These are phyloP conservation scores for Dillenia suffruticosa DNA, from an alignment of 164 flowering plant species.

Conservation along the genomic window DNA sequence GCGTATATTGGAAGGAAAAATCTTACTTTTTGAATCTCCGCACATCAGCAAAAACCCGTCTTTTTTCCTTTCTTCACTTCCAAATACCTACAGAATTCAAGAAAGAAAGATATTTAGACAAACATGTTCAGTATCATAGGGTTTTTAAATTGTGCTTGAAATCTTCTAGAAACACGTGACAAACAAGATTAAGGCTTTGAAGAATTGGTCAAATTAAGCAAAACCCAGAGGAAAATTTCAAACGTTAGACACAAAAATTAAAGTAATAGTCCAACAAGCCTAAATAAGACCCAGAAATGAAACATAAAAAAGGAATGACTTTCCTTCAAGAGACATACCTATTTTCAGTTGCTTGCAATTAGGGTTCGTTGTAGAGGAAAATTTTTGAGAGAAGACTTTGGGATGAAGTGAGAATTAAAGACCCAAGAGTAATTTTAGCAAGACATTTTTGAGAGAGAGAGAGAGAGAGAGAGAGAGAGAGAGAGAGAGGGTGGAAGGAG, in stretches of 20 bases:
- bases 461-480: neutral
- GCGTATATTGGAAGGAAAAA: constrained; percentile 13
- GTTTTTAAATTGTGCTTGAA: neutral
- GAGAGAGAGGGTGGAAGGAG: neutral
- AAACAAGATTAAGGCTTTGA: neutral
- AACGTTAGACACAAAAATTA: neutral
- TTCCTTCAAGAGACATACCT: neutral
- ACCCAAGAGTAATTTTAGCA: too few relatives aligned
- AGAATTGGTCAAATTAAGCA: constrained; percentile 4
- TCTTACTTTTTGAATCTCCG: constrained; percentile 31
- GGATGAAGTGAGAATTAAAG: too few relatives aligned
- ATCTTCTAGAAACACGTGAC: constrained; percentile 1
- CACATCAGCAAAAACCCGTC: constrained; percentile 25
- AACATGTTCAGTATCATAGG: neutral
- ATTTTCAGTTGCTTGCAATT: neutral
- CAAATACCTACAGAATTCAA: neutral
- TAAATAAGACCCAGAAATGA: neutral
- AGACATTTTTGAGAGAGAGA: too few relatives aligned
- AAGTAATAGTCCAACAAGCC: neutral
- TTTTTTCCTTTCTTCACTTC: neutral
- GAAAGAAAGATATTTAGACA: neutral
- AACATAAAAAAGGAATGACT: neutral
- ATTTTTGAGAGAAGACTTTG: neutral
- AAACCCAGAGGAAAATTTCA: neutral
- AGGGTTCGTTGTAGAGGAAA: neutral